These are phyloP conservation scores for Pyricularia grisea DNA, from an alignment of 2,329 filamentous ascomycete genomes.

Conservation along the genomic window DNA sequence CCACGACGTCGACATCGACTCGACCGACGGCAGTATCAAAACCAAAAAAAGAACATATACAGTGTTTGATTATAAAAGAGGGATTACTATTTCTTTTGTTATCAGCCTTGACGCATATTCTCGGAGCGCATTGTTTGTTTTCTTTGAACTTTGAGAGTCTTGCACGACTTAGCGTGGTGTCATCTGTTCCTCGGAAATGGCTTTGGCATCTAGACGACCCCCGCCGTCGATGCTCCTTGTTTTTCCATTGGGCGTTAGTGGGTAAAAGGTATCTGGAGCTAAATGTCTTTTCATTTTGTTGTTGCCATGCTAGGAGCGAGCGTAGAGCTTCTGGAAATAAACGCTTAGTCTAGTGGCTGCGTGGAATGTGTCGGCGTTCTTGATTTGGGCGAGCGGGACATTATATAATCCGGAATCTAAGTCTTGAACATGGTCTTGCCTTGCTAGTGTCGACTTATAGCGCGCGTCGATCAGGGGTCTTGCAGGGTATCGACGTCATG, in stretches of 20 bases:
- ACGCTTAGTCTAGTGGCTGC: not conserved
- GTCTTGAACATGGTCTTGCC: not conserved
- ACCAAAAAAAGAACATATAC: not conserved
- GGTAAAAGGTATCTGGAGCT: not conserved
- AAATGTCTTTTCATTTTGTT: not conserved
- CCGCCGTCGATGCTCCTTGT: not conserved
- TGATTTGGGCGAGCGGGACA: not conserved
- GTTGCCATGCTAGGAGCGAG: not conserved
- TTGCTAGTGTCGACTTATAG: not conserved
- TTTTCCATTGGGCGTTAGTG: not conserved
- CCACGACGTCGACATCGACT: not conserved
- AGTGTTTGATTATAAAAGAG: not conserved
- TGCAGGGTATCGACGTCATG: not conserved
- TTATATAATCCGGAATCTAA: not conserved
- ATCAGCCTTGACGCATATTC: not conserved
- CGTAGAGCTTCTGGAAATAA: not conserved
- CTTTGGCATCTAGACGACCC: not conserved
- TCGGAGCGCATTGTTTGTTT: not conserved
- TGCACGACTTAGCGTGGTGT: not conserved
- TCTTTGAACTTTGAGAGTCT: not conserved
- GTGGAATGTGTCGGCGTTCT: not conserved
- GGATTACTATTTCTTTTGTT: not conserved
- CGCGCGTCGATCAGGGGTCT: not conserved
- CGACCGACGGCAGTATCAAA: not conserved
- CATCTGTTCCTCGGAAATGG: not conserved